phyloP scores from a whole-genome alignment of 176 grass and related monocot genomes.

The Paspalum notatum region DNA sequence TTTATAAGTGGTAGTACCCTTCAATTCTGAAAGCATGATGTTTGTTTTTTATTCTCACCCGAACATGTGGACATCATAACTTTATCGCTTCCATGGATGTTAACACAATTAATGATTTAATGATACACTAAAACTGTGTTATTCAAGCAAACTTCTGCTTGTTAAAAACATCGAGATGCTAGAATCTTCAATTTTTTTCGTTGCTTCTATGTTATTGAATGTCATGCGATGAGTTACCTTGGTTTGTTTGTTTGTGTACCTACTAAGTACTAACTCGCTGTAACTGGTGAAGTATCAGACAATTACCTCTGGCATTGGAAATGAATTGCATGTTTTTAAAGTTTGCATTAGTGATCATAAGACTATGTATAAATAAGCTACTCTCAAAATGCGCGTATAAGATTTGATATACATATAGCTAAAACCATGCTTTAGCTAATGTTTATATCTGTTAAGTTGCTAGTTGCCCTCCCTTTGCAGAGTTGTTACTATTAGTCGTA shows the following conservation, averaged over 20 bases:
- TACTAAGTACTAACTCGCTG: not conserved
- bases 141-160: not conserved
- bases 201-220: not conserved
- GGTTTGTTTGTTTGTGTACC: slow-evolving; percentile 15
- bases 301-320: slow-evolving; percentile 15
- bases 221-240: not conserved
- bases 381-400: not conserved
- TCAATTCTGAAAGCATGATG: slow-evolving; percentile 26
- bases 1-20: slow-evolving; percentile 19
- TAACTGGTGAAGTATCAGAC: not conserved
- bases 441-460: slow-evolving; percentile 10
- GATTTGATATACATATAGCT: slow-evolving; percentile 1
- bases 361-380: slow-evolving; percentile 5
- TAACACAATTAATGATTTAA: slow-evolving; percentile 22
- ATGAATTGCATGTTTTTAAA: not conserved
- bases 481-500: not conserved
- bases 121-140: slow-evolving; percentile 3
- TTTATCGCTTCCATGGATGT: slow-evolving; percentile 22
- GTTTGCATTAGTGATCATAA: slow-evolving; percentile 9
- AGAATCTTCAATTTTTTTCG: not conserved
- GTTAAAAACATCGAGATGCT: not conserved
- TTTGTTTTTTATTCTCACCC: slow-evolving; percentile 22
- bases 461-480: slow-evolving; percentile 14
- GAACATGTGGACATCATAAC: slow-evolving; percentile 16
- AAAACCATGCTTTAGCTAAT: slow-evolving; percentile 8